A percentile compares a stretch with the other conserved stretches of the same genome.
phyloP scores from a whole-genome alignment of 2,329 filamentous ascomycete species.

The Penicillium brasilianum region DNA sequence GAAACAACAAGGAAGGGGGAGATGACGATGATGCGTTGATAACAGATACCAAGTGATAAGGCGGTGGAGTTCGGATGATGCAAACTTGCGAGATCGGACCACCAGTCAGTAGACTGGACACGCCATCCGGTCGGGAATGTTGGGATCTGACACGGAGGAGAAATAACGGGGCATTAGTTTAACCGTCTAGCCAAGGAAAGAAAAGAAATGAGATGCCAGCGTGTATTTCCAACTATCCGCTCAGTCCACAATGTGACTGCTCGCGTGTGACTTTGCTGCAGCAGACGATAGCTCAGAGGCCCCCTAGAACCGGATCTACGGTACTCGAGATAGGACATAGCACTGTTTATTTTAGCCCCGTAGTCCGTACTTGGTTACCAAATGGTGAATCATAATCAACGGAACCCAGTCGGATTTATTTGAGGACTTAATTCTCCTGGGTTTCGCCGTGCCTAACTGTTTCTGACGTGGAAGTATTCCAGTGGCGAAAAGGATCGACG shows the following conservation, averaged over 20 bases:
- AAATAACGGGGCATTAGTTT: background rate
- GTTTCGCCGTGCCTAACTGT: slow-evolving; percentile 8
- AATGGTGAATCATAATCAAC: background rate
- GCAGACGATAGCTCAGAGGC: too few species aligned
- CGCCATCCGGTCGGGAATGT: background rate
- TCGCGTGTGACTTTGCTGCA: slow-evolving; percentile 24
- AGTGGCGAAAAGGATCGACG: slow-evolving; percentile 23
- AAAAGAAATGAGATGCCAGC: background rate
- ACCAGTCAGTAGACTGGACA: slow-evolving; percentile 5
- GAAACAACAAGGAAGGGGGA: background rate
- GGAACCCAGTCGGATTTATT: background rate
- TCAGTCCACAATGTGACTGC: slow-evolving; percentile 22
- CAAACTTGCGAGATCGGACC: slow-evolving; percentile 26
- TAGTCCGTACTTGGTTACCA: background rate
- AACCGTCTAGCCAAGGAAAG: background rate
- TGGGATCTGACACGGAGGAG: background rate
- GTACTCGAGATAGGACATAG: too few species aligned
- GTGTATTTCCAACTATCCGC: background rate
- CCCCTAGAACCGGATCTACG: background rate
- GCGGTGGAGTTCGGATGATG: slow-evolving; percentile 22
- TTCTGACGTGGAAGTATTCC: slow-evolving; percentile 20
- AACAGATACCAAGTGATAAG: slow-evolving; percentile 13
- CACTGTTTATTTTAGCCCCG: background rate
- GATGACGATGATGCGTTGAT: slow-evolving; percentile 29
- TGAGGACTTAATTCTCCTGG: background rate